Conservation (phyloP, 495 filamentous ascomycete species). For the Acidiella bohemica region DNA sequence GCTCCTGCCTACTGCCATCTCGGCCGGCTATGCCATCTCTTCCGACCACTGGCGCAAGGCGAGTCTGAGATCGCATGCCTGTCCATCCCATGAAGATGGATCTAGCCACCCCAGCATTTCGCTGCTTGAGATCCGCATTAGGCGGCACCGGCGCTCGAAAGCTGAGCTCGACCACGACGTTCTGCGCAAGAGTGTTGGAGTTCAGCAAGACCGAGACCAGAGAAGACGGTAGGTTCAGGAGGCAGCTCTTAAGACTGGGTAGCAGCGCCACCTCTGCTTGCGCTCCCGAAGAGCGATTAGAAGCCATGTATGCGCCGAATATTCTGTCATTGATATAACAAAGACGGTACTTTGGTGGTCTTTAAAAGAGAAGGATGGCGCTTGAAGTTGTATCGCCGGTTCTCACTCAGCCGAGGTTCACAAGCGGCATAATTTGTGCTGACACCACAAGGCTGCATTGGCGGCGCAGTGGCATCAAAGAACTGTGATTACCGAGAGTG, state of each 20-base stretch:
- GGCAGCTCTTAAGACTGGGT: conserved; percentile 70
- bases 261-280: conserved; percentile 40
- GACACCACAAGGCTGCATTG: no score
- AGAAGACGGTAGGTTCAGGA: conserved; percentile 83
- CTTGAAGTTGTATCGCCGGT: no score
- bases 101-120: conserved; percentile 38
- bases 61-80: conserved; percentile 84
- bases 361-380: no score
- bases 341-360: no score
- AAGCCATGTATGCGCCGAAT: no score
- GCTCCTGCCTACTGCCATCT: conserved; percentile 41
- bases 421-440: no score
- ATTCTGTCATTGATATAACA: no score
- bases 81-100: conserved; percentile 89
- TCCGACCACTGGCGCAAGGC: conserved; percentile 54
- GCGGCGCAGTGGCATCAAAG: no score
- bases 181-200: conserved; percentile 82
- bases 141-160: conserved; percentile 20
- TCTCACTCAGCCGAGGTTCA: no score
- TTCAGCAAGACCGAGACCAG: conserved; percentile 70
- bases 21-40: conserved; percentile 53
- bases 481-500: no score
- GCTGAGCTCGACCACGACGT: conserved; percentile 80
- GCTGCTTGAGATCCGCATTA: conserved; percentile 21
- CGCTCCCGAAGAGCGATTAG: no score